Percentiles rank a stretch among this genome's conserved stretches.
Evolutionary conservation across 495 filamentous ascomycete genomes (phyloP).

Genomic region (Aspergillus affinis): DNA sequence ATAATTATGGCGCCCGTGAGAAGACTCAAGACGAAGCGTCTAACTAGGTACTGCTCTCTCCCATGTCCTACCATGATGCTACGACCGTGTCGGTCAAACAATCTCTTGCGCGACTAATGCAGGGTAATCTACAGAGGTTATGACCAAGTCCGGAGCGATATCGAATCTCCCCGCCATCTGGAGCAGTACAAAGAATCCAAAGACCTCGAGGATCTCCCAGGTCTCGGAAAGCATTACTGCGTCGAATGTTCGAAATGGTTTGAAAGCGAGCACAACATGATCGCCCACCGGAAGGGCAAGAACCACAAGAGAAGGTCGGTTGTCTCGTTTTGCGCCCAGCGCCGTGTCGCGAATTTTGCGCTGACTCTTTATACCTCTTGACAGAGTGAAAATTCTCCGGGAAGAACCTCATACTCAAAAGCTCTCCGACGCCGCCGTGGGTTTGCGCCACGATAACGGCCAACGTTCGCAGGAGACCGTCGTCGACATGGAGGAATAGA

Average conservation of each 20-base stretch:
- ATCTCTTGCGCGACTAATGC: neutral
- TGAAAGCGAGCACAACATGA: constrained; percentile 77
- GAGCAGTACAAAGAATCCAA: constrained; percentile 73
- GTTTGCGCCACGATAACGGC: constrained; percentile 67
- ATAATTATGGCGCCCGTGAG: constrained; percentile 55
- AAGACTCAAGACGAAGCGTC: constrained; percentile 58
- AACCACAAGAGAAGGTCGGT: constrained; percentile 84
- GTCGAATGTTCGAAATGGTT: constrained; percentile 96
- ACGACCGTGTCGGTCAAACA: neutral
- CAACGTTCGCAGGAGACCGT: constrained; percentile 29
- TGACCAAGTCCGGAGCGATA: constrained; percentile 84
- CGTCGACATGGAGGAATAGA: constrained; percentile 39
- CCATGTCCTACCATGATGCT: constrained; percentile 1
- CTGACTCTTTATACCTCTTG: constrained; percentile 7
- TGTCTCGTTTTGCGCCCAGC: neutral
- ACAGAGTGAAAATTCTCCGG: constrained; percentile 68
- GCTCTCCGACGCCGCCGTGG: constrained; percentile 78
- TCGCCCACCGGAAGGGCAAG: constrained; percentile 79
- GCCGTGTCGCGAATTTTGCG: neutral
- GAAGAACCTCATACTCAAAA: constrained; percentile 85
- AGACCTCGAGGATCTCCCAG: constrained; percentile 81
- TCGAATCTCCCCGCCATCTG: constrained; percentile 73
- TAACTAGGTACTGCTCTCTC: constrained; percentile 48
- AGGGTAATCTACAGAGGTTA: constrained; percentile 59
- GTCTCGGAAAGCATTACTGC: constrained; percentile 80